Evolutionary conservation across 768 basidiomycete genomes (phyloP).

Genomic region (Suillus paluster): DNA sequence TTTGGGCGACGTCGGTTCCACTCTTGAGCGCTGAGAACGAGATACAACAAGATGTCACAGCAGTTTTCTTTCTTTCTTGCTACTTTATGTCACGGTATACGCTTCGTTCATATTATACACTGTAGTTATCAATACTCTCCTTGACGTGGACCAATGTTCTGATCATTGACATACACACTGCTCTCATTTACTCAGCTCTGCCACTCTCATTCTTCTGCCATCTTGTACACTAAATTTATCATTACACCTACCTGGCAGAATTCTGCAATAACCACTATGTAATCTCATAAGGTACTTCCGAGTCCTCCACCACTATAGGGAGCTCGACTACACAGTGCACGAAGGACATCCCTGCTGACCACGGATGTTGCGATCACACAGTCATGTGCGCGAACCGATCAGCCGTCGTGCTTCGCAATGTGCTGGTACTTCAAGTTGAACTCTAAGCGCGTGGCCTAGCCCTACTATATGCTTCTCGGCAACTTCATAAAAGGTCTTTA

Average conservation of each 20-base stretch:
- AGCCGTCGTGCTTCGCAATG: neutral
- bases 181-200: neutral
- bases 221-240: conserved; percentile 1
- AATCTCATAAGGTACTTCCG: neutral
- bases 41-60: neutral
- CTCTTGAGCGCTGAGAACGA: neutral
- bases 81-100: neutral
- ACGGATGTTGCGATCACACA: neutral
- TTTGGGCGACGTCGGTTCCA: neutral
- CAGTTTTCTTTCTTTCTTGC: neutral
- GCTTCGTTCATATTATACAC: neutral
- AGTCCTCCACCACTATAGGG: neutral
- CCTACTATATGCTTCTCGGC: conserved; percentile 11
- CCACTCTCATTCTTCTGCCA: neutral
- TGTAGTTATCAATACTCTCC: neutral
- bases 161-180: neutral
- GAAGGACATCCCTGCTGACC: neutral
- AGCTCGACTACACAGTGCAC: neutral
- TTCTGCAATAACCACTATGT: too few relatives aligned
- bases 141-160: neutral
- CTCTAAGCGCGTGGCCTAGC: neutral
- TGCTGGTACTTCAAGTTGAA: neutral
- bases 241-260: neutral
- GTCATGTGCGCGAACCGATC: conserved; percentile 2
- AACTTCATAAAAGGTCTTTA: conserved; percentile 14